Percentiles rank a stretch among this genome's conserved stretches.
phyloP scores from a whole-genome alignment of 2,329 filamentous ascomycete species.

The Arthroderma sp. region DNA sequence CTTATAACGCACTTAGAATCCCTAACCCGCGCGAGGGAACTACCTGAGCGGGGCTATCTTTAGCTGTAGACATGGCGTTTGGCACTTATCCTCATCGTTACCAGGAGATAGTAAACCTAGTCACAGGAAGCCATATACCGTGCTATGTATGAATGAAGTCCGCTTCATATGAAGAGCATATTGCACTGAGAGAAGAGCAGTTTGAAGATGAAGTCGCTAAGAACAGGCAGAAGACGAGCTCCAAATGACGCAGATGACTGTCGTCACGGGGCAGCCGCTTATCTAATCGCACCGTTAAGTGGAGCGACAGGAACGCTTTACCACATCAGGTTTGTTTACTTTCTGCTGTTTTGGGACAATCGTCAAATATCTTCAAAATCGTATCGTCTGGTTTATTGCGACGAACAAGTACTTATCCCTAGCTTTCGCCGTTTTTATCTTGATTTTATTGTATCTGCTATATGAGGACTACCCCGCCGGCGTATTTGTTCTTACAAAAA shows the following conservation, averaged over 20 bases:
- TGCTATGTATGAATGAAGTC: no score
- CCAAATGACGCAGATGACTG: no score
- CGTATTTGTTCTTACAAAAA: neutral
- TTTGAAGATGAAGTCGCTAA: neutral
- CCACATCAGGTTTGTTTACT: slow-evolving; percentile 8
- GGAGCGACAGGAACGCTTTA: neutral
- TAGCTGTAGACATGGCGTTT: slow-evolving; percentile 23
- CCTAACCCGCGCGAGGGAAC: slow-evolving; percentile 53
- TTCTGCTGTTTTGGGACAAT: slow-evolving; percentile 9
- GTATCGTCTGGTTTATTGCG: no score
- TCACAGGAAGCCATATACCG: no score
- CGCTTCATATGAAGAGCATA: neutral
- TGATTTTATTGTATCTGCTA: neutral
- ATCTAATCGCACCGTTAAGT: no score
- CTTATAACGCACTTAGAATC: slow-evolving; percentile 37
- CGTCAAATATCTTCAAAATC: no score
- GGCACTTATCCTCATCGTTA: neutral
- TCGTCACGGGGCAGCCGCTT: no score
- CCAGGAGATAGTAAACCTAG: no score
- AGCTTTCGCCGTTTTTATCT: neutral
- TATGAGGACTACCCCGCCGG: neutral
- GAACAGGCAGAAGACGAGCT: no score
- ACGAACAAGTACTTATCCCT: no score
- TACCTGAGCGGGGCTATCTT: slow-evolving; percentile 41
- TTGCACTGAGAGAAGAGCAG: neutral